Base-by-base conservation (phyloP, 805 yeast species). In the Henningerozyma blattae region DNA sequence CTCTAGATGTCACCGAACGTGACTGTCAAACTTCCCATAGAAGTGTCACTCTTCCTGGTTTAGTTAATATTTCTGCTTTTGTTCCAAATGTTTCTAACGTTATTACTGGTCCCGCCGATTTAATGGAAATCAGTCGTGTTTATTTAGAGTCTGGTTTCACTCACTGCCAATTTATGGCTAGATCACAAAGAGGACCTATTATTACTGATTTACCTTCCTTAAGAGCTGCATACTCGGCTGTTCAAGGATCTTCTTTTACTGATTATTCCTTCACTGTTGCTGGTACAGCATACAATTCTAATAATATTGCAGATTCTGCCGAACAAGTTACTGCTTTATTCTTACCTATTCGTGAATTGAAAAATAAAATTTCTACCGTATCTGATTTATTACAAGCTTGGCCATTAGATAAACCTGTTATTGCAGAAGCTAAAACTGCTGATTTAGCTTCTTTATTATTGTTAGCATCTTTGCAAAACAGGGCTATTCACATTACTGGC, bases 11-110 rank as follows among this genome's bases (percentile, higher is more conserved):
- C 34, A 55, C 80, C 32, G 73, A 74, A 52, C 68, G 76, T 52
- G 98, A 89, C 63, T 77, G 93, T 22, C 96, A 89, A 65, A 75
- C 95, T 26, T 83, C 94, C 27, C 94, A 85, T 60, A 70, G 74
- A 47, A 83, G 93, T 36, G 68, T 82, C 29, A 70, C 75, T 34
- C 61, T 89, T 37, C 95, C 96, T 30, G 96, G 96, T 43, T 67
- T 89, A 44, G 75, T 89, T 42, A 84, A 86, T 56, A 67, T 87
- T 43, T 68, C 89, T 18, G 68, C 94, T 2, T 81, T 77, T 53
- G 75, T 80, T 48, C 89, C 95, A 40, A 65, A 77, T 14, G 64
- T 77, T 40, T 67, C 74, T 15, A 52, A 63, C 37, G 56, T 60
- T 22, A 38, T 50, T 9, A 45, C 54, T 24, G 72, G 70, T 28